phyloP scores from a whole-genome alignment of 768 basidiomycete genomes.

The Pluteus cervinus region DNA sequence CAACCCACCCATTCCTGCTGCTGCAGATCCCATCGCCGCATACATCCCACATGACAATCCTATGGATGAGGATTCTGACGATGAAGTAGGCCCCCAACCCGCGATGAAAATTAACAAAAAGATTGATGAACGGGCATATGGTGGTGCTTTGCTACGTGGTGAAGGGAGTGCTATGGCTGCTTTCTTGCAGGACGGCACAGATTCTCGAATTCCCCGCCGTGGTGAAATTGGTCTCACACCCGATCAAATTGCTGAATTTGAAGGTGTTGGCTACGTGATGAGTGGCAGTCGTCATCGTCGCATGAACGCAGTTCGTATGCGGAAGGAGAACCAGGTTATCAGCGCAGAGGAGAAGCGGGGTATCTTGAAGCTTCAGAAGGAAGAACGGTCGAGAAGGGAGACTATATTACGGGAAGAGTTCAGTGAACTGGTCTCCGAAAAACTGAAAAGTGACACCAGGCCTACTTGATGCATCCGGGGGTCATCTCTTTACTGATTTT shows the following conservation, averaged over 20 bases:
- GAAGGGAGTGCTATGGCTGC: slow-evolving; percentile 99
- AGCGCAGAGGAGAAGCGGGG: slow-evolving; percentile 97
- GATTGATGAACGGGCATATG: slow-evolving; percentile 81
- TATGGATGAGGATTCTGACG: slow-evolving; percentile 41
- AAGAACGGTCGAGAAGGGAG: slow-evolving; percentile 91
- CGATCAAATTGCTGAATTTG: slow-evolving; percentile 81
- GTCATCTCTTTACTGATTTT: no score
- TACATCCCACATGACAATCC: not conserved
- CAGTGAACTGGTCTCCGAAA: slow-evolving; percentile 73
- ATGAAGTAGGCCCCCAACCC: slow-evolving; percentile 81
- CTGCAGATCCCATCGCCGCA: not conserved
- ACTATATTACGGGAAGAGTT: slow-evolving; percentile 86
- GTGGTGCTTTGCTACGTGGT: slow-evolving; percentile 84
- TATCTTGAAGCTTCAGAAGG: slow-evolving; percentile 89
- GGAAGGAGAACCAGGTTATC: slow-evolving; percentile 99
- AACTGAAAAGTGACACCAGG: no score
- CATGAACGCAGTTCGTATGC: slow-evolving; percentile 98
- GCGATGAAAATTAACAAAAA: slow-evolving; percentile 40
- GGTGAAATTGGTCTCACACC: slow-evolving; percentile 96
- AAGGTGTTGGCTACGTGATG: slow-evolving; percentile 95
- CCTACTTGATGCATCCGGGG: no score
- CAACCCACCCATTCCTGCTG: no score
- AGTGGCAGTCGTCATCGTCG: slow-evolving; percentile 88
- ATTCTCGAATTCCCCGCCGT: slow-evolving; percentile 90
- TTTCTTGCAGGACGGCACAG: slow-evolving; percentile 81